Evolutionary conservation across 768 basidiomycete species (phyloP), one percentile per base, ranked within the genome.

Genomic region (Podaxis pistillaris): DNA sequence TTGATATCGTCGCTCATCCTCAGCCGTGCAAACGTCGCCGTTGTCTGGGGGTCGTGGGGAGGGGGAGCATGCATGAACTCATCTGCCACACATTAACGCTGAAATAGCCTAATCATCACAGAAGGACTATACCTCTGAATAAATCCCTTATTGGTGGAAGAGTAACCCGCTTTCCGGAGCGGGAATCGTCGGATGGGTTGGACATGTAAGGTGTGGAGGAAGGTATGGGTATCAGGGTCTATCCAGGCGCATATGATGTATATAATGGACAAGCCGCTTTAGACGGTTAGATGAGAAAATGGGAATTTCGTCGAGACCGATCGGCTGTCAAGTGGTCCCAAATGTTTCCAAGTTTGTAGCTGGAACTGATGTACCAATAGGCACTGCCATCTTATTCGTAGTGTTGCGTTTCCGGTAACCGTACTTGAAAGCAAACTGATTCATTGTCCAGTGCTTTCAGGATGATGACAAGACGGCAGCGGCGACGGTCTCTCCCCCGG

Each of bases 71-170:
- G 75, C 37, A 82, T 77, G 19, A 86, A 71, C 67, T 86, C 85
- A 70, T 80, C 83, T 84, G 40, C 17, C 55, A 36, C 26, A 49
- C 56, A 40, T 38, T 46, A 49, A 65, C 38, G 52, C 59, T 53
- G 55, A 54, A 60, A 49, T 54, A 46, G 61, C 54, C 24, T 40
- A 52, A 33, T 55, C 19, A 55, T 26, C 40, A 40, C 49, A 50
- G 38, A 17, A 4, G 49, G 50, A 26, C 49, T 68, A 38, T 33
- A 87, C 89, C 83, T 79, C 82, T 76, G 69, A 90, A 86, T 63
- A 90, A 74, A 72, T 88, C 86, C 55, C 87, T 85, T 60, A 91
- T 89, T 52, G 88, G 81, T 44, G 89, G 89, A 63, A 91, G 85
- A 15, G 84, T 87, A 58, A 86, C 86, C 49, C 87, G 83, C 64